Percentiles rank a stretch among this genome's conserved stretches.
Evolutionary conservation across 352 stramenopile genomes (phyloP).

Genomic region (Globisporangium carolinianum): DNA sequence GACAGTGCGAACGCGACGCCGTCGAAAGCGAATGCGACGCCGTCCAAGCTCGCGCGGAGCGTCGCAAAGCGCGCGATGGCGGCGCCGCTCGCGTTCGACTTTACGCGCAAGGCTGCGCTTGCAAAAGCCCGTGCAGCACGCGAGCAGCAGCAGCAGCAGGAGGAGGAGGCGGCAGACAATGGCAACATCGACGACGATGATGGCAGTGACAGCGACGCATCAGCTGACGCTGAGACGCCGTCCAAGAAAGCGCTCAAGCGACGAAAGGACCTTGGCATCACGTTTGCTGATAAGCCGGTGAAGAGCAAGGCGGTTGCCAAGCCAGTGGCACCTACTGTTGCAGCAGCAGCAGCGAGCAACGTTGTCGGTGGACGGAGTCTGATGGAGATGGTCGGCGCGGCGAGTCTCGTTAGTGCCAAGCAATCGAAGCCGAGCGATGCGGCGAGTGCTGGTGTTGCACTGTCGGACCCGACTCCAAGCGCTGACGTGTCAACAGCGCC

Average conservation of each 20-base stretch:
- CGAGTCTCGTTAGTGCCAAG: conserved; percentile 7
- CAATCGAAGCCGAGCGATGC: neutral
- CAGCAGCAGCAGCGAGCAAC: neutral
- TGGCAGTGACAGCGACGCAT: conserved; percentile 1
- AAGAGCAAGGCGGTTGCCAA: conserved; percentile 1
- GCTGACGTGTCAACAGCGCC: neutral
- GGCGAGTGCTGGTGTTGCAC: neutral
- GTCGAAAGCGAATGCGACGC: neutral
- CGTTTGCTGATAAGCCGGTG: neutral
- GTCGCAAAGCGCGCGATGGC: conserved; percentile 19
- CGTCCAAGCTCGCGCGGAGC: conserved; percentile 16
- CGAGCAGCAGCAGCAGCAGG: conserved; percentile 17
- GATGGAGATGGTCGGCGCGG: conserved; percentile 13
- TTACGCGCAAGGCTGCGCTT: conserved; percentile 34
- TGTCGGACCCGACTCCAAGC: neutral
- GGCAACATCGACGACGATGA: neutral
- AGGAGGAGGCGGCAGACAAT: conserved; percentile 5
- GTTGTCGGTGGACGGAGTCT: conserved; percentile 9
- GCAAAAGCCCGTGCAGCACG: conserved; percentile 21
- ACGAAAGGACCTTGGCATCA: conserved; percentile 15
- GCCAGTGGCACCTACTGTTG: neutral
- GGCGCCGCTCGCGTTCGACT: conserved; percentile 38
- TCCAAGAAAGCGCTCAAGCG: conserved; percentile 17
- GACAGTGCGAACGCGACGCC: neutral
- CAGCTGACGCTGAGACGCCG: conserved; percentile 3